Conservation (phyloP, 768 basidiomycete species). For the Sarcodon aspratus region DNA sequence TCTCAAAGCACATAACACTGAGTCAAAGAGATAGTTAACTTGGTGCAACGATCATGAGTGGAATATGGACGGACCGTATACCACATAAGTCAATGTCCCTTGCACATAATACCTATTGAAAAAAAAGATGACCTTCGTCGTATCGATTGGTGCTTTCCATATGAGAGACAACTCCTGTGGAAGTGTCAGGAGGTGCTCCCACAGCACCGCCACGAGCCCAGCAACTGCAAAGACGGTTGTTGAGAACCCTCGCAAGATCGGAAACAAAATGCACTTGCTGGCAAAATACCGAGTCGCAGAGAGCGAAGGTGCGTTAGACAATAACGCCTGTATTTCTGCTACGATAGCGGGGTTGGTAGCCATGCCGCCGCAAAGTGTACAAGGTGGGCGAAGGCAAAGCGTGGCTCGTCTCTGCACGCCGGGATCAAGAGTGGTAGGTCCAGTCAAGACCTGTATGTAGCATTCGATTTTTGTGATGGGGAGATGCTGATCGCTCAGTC, state of each 20-base stretch:
- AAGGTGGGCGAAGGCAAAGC: too few species aligned
- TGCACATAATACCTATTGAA: conserved; percentile 25
- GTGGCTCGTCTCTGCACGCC: too few species aligned
- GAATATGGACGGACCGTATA: background rate
- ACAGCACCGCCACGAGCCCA: conserved; percentile 23
- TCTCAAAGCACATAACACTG: too few species aligned
- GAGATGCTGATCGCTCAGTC: too few species aligned
- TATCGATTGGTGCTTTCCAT: conserved; percentile 25
- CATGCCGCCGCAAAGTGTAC: too few species aligned
- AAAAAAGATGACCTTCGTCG: conserved; percentile 28
- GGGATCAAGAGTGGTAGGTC: too few species aligned
- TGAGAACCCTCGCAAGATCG: background rate
- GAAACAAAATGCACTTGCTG: conserved; percentile 2
- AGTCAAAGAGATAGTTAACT: too few species aligned
- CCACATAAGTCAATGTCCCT: background rate
- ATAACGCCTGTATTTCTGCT: too few species aligned
- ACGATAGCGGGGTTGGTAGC: too few species aligned
- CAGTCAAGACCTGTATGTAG: too few species aligned
- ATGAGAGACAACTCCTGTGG: conserved; percentile 27
- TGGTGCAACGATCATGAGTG: too few species aligned
- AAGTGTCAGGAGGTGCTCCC: conserved; percentile 30
- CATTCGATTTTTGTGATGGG: too few species aligned
- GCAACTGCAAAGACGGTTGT: conserved; percentile 10
- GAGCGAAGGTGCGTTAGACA: background rate
- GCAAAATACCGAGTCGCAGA: background rate